Evolutionary conservation across 495 filamentous ascomycete genomes (phyloP).

Genomic region (Aspergillus avenaceus): DNA sequence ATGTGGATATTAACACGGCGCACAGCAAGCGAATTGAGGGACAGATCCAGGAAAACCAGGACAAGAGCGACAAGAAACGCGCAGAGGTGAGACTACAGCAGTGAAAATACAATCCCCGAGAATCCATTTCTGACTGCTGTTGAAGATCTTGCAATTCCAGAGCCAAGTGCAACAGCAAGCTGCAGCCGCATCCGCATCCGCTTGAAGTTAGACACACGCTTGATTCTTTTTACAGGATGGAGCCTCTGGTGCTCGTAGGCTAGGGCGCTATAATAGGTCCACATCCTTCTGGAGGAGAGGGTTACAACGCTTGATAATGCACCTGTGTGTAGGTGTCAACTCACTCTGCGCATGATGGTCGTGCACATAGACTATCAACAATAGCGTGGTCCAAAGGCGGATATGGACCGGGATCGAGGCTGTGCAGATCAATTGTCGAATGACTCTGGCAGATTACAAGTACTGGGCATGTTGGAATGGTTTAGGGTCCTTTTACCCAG

Average conservation of each 20-base stretch:
- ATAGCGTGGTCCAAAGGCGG: neutral
- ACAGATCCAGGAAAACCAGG: constrained; percentile 74
- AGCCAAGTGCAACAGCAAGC: constrained; percentile 37
- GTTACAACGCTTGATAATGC: neutral
- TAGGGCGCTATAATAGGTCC: neutral
- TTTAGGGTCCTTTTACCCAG: neutral
- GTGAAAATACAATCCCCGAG: neutral
- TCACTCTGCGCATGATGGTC: neutral
- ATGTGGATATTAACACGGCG: neutral
- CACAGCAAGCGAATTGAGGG: constrained; percentile 74
- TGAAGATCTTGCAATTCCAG: constrained; percentile 44
- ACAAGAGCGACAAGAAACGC: constrained; percentile 78
- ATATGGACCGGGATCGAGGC: neutral
- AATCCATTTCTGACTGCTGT: constrained; percentile 13
- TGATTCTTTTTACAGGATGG: neutral
- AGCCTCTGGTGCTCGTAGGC: neutral
- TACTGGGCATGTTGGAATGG: no score
- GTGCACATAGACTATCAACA: neutral
- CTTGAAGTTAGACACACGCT: constrained; percentile 14
- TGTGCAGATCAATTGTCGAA: neutral
- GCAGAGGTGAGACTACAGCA: constrained; percentile 60
- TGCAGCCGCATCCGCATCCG: constrained; percentile 33
- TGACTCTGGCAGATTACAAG: neutral
- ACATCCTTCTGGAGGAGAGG: neutral
- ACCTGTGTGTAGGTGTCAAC: neutral